These are phyloP conservation scores for Kockovaella imperatae DNA, from an alignment of 768 basidiomycete species.

Conservation along the genomic window DNA sequence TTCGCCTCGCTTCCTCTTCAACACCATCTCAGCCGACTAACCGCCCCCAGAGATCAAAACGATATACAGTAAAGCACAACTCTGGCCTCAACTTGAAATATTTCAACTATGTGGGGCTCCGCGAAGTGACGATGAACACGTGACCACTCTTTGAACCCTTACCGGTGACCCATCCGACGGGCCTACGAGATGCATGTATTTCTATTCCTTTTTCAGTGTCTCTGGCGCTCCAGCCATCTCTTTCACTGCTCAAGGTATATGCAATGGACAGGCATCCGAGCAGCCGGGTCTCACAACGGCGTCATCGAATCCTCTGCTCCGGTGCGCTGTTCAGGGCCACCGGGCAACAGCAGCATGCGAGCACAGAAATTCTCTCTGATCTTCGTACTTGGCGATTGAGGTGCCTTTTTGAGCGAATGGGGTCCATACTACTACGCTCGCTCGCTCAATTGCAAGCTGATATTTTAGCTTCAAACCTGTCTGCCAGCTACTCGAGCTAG, in stretches of 20 bases:
- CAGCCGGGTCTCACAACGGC: background rate
- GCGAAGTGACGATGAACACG: background rate
- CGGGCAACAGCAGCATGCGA: background rate
- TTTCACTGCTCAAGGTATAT: background rate
- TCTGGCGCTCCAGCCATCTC: slow-evolving; percentile 5
- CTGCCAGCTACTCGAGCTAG: no score
- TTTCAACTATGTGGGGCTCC: no score
- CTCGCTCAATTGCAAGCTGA: no score
- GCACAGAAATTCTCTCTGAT: background rate
- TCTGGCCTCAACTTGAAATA: no score
- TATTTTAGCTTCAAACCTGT: no score
- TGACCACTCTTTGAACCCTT: background rate
- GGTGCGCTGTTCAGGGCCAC: background rate
- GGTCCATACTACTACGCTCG: no score
- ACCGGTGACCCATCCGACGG: background rate
- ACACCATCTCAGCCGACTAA: slow-evolving; percentile 9
- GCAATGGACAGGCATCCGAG: background rate
- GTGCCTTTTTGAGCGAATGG: no score
- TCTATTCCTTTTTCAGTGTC: background rate
- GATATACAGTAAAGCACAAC: no score
- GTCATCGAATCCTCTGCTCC: background rate
- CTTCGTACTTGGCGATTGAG: no score
- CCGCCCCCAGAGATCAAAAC: no score
- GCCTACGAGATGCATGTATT: no score
- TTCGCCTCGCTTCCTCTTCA: slow-evolving; percentile 34